phyloP scores from a whole-genome alignment of 805 yeast species.

The Starmerella kuoi region DNA sequence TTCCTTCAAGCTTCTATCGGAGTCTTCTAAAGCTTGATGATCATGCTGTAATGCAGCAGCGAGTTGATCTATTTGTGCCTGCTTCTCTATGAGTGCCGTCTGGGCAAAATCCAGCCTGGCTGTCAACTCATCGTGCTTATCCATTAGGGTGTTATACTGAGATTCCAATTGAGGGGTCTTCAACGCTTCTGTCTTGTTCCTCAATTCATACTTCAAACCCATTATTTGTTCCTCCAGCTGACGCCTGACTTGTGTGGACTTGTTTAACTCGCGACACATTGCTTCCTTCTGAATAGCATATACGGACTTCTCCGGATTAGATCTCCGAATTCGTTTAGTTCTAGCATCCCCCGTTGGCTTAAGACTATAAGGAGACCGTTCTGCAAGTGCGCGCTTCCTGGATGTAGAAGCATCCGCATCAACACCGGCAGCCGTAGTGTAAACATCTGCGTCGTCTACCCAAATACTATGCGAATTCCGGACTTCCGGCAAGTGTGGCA shows the following conservation, averaged over 20 bases:
- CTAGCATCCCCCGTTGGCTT: not conserved
- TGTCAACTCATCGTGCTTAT: not conserved
- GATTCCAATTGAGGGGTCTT: not conserved
- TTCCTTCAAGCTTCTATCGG: too few relatives aligned
- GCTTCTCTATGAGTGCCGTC: not conserved
- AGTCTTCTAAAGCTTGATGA: not conserved
- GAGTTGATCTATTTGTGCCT: not conserved
- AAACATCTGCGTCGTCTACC: too few relatives aligned
- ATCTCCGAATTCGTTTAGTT: not conserved
- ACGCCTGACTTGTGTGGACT: not conserved
- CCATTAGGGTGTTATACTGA: not conserved
- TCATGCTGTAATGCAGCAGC: not conserved
- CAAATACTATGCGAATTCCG: too few relatives aligned
- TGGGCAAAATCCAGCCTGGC: not conserved
- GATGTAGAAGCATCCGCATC: too few relatives aligned
- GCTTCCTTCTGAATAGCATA: conserved; percentile 3
- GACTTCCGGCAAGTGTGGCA: too few relatives aligned
- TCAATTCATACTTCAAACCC: not conserved
- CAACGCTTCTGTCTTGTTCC: conserved; percentile 1
- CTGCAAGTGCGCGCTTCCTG: not conserved
- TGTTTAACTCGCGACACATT: not conserved
- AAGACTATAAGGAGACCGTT: not conserved
- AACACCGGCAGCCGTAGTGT: too few relatives aligned
- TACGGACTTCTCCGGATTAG: not conserved
- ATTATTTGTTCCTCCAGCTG: conserved; percentile 1